A percentile compares a stretch with the other conserved stretches of the same genome.
These are phyloP conservation scores for Diaporthe ilicicola DNA, from an alignment of 2,329 filamentous ascomycete species.

Conservation along the genomic window DNA sequence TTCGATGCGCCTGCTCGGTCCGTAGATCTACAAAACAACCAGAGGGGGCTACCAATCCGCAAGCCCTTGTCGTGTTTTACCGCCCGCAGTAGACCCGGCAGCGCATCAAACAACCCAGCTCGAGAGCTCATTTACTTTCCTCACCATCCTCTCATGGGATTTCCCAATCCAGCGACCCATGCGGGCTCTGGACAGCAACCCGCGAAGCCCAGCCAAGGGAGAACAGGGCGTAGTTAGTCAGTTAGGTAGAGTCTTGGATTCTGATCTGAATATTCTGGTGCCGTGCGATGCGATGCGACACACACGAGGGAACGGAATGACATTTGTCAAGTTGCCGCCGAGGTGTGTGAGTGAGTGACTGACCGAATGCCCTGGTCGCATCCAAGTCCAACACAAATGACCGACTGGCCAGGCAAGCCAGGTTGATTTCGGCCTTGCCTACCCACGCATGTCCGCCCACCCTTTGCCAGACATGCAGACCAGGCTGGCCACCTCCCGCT, in stretches of 20 bases:
- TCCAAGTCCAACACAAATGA: not conserved
- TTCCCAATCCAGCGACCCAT: constrained; percentile 12
- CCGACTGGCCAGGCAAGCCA: not conserved
- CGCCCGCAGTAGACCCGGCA: constrained; percentile 9
- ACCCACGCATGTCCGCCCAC: not conserved
- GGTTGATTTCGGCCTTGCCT: not conserved
- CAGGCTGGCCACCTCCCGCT: constrained; percentile 18
- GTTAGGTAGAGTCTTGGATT: too few relatives aligned
- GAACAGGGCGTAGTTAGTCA: not conserved
- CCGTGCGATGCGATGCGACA: not conserved
- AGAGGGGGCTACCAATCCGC: constrained; percentile 1
- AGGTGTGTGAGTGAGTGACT: constrained; percentile 1
- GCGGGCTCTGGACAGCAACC: constrained; percentile 1
- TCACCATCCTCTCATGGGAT: constrained; percentile 12
- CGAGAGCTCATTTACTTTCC: constrained; percentile 3
- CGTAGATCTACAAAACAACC: constrained; percentile 23
- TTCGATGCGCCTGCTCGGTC: constrained; percentile 10
- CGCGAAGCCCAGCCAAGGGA: not conserved
- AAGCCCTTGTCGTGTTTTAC: constrained; percentile 16
- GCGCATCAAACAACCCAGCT: constrained; percentile 21
- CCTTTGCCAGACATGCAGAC: constrained; percentile 20
- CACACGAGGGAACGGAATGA: not conserved
- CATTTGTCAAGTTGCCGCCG: constrained; percentile 16
- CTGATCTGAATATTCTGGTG: too few relatives aligned
- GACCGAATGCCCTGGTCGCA: not conserved